phyloP scores from a whole-genome alignment of 164 flowering plant genomes.

The Stephania japonica region DNA sequence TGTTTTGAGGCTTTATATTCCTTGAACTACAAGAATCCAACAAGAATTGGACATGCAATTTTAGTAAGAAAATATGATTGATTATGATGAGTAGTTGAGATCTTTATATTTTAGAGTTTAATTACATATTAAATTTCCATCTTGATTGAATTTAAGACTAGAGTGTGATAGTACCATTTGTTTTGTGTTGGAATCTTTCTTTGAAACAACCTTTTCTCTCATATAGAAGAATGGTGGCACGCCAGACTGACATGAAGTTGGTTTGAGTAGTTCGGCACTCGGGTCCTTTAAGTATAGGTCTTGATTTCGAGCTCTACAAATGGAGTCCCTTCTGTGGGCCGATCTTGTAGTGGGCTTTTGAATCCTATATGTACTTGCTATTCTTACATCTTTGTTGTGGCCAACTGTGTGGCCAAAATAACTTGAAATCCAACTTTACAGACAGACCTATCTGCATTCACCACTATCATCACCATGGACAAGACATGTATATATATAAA shows the following conservation, averaged over 20 bases:
- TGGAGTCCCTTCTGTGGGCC: no score
- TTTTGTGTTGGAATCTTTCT: not conserved
- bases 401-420: slow-evolving; percentile 5
- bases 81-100: not conserved
- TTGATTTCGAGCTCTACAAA: no score
- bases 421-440: slow-evolving; percentile 12
- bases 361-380: not conserved
- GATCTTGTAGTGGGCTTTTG: no score
- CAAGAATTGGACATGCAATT: not conserved
- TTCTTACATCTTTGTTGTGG: not conserved
- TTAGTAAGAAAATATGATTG: not conserved
- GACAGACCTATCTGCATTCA: slow-evolving; percentile 1
- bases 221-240: no score
- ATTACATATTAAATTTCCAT: no score
- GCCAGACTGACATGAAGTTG: no score
- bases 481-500: not conserved
- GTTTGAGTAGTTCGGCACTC: no score
- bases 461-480: not conserved
- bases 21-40: not conserved
- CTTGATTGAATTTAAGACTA: not conserved
- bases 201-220: no score
- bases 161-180: not conserved
- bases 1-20: not conserved
- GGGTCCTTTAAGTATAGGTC: no score
- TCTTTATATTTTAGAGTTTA: not conserved